phyloP scores from a whole-genome alignment of 768 basidiomycete species.

The Lactifluus pinguis region DNA sequence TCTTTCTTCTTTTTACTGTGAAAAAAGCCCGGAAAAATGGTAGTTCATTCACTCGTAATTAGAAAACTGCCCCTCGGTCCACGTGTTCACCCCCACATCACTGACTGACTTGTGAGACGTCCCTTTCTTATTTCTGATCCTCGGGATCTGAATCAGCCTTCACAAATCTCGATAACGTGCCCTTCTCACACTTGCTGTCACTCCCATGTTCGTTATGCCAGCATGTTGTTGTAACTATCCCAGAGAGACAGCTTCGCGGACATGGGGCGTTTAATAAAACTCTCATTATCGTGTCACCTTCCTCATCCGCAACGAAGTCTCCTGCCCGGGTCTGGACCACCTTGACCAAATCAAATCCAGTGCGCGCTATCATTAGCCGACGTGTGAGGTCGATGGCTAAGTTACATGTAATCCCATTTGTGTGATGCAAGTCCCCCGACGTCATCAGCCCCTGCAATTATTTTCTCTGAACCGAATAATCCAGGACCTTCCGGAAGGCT shows the following conservation, averaged over 20 bases:
- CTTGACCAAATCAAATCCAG: neutral
- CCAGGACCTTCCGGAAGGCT: too few species aligned
- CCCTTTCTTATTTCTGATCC: neutral
- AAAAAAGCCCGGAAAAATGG: neutral
- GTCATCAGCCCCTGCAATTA: neutral
- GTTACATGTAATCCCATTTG: neutral
- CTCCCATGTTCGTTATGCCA: neutral
- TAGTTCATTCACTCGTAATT: neutral
- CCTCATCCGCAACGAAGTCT: constrained; percentile 2
- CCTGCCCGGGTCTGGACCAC: neutral
- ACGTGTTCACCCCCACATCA: neutral
- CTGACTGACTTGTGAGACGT: too few species aligned
- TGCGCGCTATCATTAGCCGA: neutral
- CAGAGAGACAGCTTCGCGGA: neutral
- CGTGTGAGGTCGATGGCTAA: neutral
- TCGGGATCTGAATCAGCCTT: neutral
- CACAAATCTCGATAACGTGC: neutral
- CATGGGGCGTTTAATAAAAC: constrained; percentile 6
- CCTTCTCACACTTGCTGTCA: neutral
- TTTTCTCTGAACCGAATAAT: too few species aligned
- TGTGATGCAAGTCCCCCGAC: neutral
- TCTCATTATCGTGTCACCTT: constrained; percentile 4
- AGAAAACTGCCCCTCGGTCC: neutral
- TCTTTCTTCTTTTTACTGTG: neutral
- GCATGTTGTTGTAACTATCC: neutral